Conservation (phyloP, 768 basidiomycete species). For the Mycena alexandri region DNA sequence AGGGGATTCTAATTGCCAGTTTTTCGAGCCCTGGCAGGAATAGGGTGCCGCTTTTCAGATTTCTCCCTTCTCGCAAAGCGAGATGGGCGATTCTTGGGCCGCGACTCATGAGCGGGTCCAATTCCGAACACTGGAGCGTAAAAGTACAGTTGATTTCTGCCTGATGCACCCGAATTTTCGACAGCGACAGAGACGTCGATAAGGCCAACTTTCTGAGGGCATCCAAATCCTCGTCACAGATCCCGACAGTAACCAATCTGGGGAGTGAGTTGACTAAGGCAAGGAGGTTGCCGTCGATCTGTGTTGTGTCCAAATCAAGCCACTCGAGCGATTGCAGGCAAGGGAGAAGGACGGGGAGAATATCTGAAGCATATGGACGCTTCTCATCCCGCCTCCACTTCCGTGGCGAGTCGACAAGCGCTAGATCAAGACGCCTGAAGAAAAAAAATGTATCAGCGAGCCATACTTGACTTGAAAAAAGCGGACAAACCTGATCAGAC, state of each 20-base stretch:
- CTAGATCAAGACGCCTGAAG: not conserved
- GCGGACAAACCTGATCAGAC: not conserved
- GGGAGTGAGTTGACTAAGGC: not conserved
- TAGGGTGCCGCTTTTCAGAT: not conserved
- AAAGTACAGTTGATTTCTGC: not conserved
- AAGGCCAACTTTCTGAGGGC: not conserved
- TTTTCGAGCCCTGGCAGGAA: conserved; percentile 17
- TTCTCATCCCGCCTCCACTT: not conserved
- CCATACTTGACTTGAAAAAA: too few relatives aligned
- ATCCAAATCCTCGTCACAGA: not conserved
- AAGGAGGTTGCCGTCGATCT: not conserved
- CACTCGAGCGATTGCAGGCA: not conserved
- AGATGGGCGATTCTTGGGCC: conserved; percentile 10
- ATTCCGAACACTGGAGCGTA: not conserved
- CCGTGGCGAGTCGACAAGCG: too few relatives aligned
- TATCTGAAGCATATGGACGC: too few relatives aligned
- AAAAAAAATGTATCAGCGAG: not conserved
- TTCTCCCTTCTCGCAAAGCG: not conserved
- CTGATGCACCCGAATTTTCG: conserved; percentile 14
- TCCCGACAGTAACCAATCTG: conserved; percentile 2
- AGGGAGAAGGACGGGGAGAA: not conserved
- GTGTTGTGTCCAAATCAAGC: not conserved
- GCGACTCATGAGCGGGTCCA: conserved; percentile 13
- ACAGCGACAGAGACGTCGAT: conserved; percentile 11
- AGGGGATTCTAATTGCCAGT: not conserved